phyloP scores from a whole-genome alignment of 2,329 filamentous ascomycete genomes.

The Clonostachys byssicola region DNA sequence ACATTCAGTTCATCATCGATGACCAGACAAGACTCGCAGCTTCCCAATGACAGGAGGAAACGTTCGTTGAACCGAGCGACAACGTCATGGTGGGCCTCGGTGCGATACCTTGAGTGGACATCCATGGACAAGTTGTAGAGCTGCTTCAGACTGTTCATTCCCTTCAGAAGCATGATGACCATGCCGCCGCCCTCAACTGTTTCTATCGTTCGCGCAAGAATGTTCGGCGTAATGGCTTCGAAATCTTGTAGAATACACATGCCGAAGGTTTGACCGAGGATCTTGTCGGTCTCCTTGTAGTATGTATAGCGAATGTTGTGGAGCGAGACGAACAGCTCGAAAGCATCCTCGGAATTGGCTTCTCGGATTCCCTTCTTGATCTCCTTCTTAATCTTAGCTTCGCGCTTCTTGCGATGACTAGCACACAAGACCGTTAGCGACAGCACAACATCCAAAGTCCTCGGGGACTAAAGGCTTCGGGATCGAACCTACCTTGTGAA shows the following conservation, averaged over 20 bases:
- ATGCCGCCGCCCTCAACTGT: conserved; percentile 95
- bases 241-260: conserved; percentile 99
- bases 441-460: too few species aligned
- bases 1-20: conserved; percentile 98
- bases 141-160: conserved; percentile 96
- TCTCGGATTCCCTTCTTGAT: conserved; percentile 93
- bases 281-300: conserved; percentile 99
- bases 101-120: conserved; percentile 92
- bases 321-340: conserved; percentile 93
- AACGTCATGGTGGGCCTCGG: conserved; percentile 93
- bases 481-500: conserved; percentile 72
- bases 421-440: neutral
- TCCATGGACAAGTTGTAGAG: conserved; percentile 98
- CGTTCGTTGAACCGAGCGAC: conserved; percentile 96
- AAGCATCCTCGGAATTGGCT: conserved; percentile 87
- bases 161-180: conserved; percentile 86
- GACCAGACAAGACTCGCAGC: conserved; percentile 90
- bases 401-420: conserved; percentile 94
- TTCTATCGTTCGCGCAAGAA: conserved; percentile 90
- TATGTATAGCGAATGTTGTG: conserved; percentile 98
- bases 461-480: conserved; percentile 1
- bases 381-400: conserved; percentile 97
- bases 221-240: conserved; percentile 94
- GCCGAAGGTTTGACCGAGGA: conserved; percentile 94
- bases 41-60: conserved; percentile 92